A percentile compares a stretch with the other conserved stretches of the same genome.
Conservation (phyloP, 2,329 filamentous ascomycete species). For the Nigrospora sphaerica region DNA sequence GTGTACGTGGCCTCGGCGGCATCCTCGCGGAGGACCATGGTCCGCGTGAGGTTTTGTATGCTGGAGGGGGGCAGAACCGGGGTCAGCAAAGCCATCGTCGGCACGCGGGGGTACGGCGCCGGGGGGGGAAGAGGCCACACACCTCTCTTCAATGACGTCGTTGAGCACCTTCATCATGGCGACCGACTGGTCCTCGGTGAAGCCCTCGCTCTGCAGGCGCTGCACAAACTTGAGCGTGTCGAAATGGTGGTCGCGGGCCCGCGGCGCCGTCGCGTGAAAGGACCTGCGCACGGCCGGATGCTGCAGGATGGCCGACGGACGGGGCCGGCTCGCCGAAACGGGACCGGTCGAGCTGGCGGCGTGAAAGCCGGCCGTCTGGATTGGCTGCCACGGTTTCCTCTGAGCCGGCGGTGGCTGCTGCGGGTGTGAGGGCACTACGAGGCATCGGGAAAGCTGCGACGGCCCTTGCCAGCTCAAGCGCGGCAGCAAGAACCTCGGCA, state of each 20-base stretch:
- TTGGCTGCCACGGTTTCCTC: constrained; percentile 9
- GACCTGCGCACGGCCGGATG: constrained; percentile 29
- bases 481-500: constrained; percentile 49
- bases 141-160: constrained; percentile 95
- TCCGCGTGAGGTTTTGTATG: constrained; percentile 94
- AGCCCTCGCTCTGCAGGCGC: constrained; percentile 80
- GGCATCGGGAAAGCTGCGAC: constrained; percentile 9
- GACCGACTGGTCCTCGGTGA: constrained; percentile 89
- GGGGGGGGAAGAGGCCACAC: constrained; percentile 2
- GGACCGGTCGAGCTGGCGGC: constrained; percentile 11
- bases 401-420: not conserved
- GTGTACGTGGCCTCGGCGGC: constrained; percentile 72
- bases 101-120: no score
- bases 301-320: constrained; percentile 14
- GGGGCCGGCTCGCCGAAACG: not conserved
- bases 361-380: constrained; percentile 8
- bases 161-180: constrained; percentile 98
- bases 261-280: constrained; percentile 62
- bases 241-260: constrained; percentile 81
- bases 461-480: constrained; percentile 44
- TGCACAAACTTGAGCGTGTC: constrained; percentile 98
- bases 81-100: not conserved
- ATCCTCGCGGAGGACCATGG: constrained; percentile 96
- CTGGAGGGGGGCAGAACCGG: constrained; percentile 30
- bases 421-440: not conserved